phyloP scores from a whole-genome alignment of 1,284 basidiomycete genomes.

The Sanghuangporus weigelae region DNA sequence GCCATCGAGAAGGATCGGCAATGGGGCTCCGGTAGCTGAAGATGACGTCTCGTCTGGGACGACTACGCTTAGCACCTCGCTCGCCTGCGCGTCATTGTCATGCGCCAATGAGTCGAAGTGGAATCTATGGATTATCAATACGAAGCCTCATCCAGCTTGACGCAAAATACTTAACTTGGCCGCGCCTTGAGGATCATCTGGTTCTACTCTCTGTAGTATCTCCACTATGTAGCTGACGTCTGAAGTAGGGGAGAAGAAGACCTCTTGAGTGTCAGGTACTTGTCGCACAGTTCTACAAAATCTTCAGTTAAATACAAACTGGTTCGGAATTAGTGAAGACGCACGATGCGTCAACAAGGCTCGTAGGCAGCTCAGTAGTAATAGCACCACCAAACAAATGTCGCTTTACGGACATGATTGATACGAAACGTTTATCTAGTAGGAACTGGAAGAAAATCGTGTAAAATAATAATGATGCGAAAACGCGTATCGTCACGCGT shows the following conservation, averaged over 20 bases:
- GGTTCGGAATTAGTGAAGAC: slow-evolving; percentile 28
- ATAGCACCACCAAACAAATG: slow-evolving; percentile 83
- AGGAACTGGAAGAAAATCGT: not conserved
- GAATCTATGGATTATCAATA: slow-evolving; percentile 50
- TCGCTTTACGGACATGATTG: slow-evolving; percentile 23
- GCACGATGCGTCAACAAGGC: slow-evolving; percentile 84
- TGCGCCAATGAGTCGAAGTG: slow-evolving; percentile 91
- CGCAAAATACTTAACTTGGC: slow-evolving; percentile 48
- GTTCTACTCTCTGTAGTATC: slow-evolving; percentile 71
- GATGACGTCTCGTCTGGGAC: slow-evolving; percentile 20
- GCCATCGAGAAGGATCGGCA: slow-evolving; percentile 61
- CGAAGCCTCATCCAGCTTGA: slow-evolving; percentile 19
- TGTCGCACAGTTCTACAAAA: slow-evolving; percentile 75
- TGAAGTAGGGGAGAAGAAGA: slow-evolving; percentile 72
- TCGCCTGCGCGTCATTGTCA: slow-evolving; percentile 75
- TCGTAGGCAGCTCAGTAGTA: slow-evolving; percentile 48
- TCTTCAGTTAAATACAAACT: not conserved
- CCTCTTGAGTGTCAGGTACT: slow-evolving; percentile 97
- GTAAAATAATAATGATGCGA: not conserved
- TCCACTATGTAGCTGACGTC: slow-evolving; percentile 83
- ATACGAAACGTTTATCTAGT: not conserved
- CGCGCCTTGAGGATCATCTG: slow-evolving; percentile 53
- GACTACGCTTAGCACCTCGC: slow-evolving; percentile 41
- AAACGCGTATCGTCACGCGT: not conserved
- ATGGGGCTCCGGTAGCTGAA: slow-evolving; percentile 40